Evolutionary conservation across 495 filamentous ascomycete species (phyloP), one percentile per base, ranked within the genome.

Genomic region (Xylaria venustula): DNA sequence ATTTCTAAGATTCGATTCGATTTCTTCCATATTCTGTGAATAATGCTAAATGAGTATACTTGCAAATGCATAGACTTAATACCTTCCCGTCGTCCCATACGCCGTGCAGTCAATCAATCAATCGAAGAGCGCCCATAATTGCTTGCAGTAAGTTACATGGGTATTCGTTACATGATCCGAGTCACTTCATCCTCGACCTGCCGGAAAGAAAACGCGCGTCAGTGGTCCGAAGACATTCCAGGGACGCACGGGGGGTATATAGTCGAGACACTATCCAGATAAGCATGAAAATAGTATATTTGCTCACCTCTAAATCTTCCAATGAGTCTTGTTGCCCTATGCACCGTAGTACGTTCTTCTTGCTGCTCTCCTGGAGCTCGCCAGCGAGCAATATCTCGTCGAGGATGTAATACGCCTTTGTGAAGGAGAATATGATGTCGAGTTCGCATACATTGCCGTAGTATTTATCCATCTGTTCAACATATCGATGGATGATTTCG

Each of bases 381-480:
- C 94, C 94, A 2, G 95, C 94, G 61, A 99, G 73, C 66, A 99
- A 82, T 49, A 99, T 83, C 81, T 99, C 94, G 69, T 99, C 94
- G 22, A 99, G 83, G 67, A 99, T 98, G 75, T 95, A 97, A 75
- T 99, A 99, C 55, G 95, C 94, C 79, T 98, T 98, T 72, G 97
- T 94, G 75, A 98, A 98, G 75, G 98, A 98, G 84, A 99, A 99
- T 69, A 98, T 97, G 71, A 98, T 94, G 69, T 98, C 94, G 65
- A 98, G 81, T 80, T 99, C 95, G 85, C 94, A 99, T 59, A 99
- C 94, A 77, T 99, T 99, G 74, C 94, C 94, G 73, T 99, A 99
- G 82, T 98, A 99, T 74, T 98, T 99, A 83, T 99, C 94, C 94
- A 98, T 99, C 79, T 98, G 94, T 75, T 99, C 94, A 50, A 98